Evolutionary conservation across 148 eudicot genomes (phyloP).

Genomic region (Rhododendron kiyosumense): DNA sequence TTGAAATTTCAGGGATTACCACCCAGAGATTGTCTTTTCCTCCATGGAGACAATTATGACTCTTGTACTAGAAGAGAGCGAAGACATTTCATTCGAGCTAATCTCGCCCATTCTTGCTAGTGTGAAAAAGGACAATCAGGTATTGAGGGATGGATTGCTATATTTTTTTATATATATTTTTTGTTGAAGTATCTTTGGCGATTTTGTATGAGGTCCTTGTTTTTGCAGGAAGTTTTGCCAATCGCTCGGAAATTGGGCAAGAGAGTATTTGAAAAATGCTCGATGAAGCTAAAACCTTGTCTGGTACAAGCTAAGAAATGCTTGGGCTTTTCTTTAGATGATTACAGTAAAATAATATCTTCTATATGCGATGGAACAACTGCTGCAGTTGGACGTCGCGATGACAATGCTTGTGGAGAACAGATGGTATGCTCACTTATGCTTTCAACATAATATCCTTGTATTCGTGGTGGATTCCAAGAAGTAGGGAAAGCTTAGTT

Average conservation of each 20-base stretch:
- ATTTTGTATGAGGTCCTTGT: neutral
- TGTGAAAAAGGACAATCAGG: constrained; percentile 55
- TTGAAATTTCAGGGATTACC: constrained; percentile 55
- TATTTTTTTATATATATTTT: neutral
- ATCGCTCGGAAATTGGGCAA: constrained; percentile 65
- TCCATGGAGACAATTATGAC: constrained; percentile 92
- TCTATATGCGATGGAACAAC: constrained; percentile 26
- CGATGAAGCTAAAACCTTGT: constrained; percentile 58
- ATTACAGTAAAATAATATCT: constrained; percentile 53
- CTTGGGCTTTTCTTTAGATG: constrained; percentile 35
- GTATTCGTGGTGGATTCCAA: neutral
- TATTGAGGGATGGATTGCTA: constrained; percentile 7
- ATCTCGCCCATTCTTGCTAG: constrained; percentile 50
- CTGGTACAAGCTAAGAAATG: constrained; percentile 45
- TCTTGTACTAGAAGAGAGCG: constrained; percentile 90
- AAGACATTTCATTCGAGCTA: constrained; percentile 55
- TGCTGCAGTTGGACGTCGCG: constrained; percentile 23
- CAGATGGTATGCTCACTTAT: constrained; percentile 35
- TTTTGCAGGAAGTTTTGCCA: constrained; percentile 45
- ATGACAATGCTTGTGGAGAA: constrained; percentile 33
- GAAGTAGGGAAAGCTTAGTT: neutral
- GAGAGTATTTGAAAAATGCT: constrained; percentile 50
- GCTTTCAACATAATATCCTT: neutral
- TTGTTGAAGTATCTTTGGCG: neutral
- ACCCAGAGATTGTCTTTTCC: constrained; percentile 50